phyloP scores from a whole-genome alignment of 176 grass and related monocot genomes.

The Lolium perenne region DNA sequence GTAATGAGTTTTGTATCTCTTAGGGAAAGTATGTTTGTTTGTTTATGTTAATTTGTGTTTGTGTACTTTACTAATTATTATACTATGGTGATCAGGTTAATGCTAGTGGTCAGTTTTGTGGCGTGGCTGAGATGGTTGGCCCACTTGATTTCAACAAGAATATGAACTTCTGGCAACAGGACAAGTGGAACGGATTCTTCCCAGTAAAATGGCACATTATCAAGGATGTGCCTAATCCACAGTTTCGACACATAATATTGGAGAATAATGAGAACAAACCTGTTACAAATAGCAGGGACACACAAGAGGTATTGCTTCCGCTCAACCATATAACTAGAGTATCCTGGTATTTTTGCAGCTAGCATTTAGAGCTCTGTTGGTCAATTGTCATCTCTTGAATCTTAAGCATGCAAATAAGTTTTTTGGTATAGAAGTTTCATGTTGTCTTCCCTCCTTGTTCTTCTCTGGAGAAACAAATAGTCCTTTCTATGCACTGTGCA shows the following conservation, averaged over 20 bases:
- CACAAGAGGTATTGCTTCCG: slow-evolving; percentile 75
- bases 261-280: slow-evolving; percentile 97
- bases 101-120: slow-evolving; percentile 95
- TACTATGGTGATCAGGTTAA: slow-evolving; percentile 68
- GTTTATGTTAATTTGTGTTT: slow-evolving; percentile 19
- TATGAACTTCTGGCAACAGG: slow-evolving; percentile 98
- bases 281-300: slow-evolving; percentile 93
- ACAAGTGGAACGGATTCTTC: slow-evolving; percentile 96
- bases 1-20: slow-evolving; percentile 11
- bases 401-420: slow-evolving; percentile 33
- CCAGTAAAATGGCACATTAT: slow-evolving; percentile 95
- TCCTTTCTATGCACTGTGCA: background rate
- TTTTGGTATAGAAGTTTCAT: slow-evolving; percentile 18
- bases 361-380: background rate
- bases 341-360: background rate
- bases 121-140: slow-evolving; percentile 89
- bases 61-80: slow-evolving; percentile 24
- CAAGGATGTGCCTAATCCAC: slow-evolving; percentile 93
- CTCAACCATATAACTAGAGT: slow-evolving; percentile 35
- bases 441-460: background rate
- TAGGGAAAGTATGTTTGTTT: background rate
- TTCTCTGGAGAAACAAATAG: slow-evolving; percentile 12
- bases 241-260: slow-evolving; percentile 94
- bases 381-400: slow-evolving; percentile 27
- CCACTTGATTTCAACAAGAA: slow-evolving; percentile 82